phyloP scores from a whole-genome alignment of 2,329 filamentous ascomycete species.

The Phyllosticta capitalensis region DNA sequence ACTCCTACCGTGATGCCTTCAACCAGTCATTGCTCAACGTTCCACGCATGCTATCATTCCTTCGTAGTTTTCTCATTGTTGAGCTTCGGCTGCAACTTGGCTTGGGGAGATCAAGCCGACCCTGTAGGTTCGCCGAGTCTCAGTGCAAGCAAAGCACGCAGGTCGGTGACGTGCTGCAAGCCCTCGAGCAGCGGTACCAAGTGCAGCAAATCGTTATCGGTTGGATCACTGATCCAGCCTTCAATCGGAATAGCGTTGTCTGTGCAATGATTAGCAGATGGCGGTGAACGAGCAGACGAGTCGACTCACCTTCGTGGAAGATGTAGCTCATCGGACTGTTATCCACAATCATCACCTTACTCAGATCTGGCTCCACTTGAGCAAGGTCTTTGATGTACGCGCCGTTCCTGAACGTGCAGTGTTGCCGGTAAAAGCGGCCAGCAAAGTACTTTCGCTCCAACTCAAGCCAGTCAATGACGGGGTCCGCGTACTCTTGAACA shows the following conservation, averaged over 20 bases:
- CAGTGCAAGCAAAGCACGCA: constrained; percentile 79
- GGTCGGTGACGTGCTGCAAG: constrained; percentile 92
- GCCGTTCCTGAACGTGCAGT: constrained; percentile 90
- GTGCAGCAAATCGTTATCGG: constrained; percentile 89
- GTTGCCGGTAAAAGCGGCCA: constrained; percentile 87
- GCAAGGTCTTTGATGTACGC: constrained; percentile 98
- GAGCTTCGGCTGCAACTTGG: neutral
- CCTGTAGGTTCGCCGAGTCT: constrained; percentile 62
- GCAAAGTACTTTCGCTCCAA: constrained; percentile 94
- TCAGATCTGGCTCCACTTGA: constrained; percentile 90
- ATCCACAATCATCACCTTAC: constrained; percentile 97
- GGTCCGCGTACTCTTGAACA: constrained; percentile 96
- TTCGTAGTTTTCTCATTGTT: neutral
- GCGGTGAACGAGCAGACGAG: neutral
- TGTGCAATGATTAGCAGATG: constrained; percentile 30
- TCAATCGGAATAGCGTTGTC: constrained; percentile 99
- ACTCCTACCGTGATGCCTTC: constrained; percentile 1
- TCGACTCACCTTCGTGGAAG: constrained; percentile 80
- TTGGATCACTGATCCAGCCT: constrained; percentile 98
- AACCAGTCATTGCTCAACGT: neutral
- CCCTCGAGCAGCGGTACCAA: constrained; percentile 87
- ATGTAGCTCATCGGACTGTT: constrained; percentile 98
- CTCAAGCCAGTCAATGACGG: constrained; percentile 97
- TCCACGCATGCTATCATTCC: neutral
- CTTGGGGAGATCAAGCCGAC: constrained; percentile 10